These are phyloP conservation scores for Lactarius sp. DNA, from an alignment of 768 basidiomycete genomes.

Conservation along the genomic window DNA sequence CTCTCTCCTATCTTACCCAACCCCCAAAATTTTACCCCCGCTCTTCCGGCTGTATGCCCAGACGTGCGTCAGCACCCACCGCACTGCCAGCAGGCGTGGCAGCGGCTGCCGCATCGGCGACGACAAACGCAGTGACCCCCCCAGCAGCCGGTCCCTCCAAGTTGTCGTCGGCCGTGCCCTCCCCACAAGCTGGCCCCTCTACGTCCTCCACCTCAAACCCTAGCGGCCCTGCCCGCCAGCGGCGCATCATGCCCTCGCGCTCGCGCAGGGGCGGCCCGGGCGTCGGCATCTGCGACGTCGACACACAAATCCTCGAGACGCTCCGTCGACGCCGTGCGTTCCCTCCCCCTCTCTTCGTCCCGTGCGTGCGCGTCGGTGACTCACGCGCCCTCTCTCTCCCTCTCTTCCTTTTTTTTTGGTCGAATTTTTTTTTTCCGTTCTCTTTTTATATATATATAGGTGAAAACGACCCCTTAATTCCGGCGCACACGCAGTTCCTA, in stretches of 20 bases:
- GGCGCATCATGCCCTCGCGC: constrained; percentile 78
- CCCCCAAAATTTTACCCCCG: background rate
- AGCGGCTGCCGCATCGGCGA: background rate
- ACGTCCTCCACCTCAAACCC: constrained; percentile 5
- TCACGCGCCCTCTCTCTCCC: background rate
- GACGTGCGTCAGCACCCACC: constrained; percentile 17
- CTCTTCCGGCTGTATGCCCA: constrained; percentile 12
- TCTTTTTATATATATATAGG: constrained; percentile 38
- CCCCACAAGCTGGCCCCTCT: constrained; percentile 15
- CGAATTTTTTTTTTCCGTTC: background rate
- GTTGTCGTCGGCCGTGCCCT: background rate
- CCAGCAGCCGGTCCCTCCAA: background rate
- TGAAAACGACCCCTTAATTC: constrained; percentile 69
- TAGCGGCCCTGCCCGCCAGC: constrained; percentile 43
- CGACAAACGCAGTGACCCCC: background rate
- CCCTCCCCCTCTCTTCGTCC: background rate
- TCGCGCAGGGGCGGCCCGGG: constrained; percentile 77
- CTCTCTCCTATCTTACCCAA: background rate
- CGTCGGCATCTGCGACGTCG: constrained; percentile 72
- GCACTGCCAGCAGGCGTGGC: constrained; percentile 1
- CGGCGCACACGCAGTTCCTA: constrained; percentile 57
- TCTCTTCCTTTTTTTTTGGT: background rate
- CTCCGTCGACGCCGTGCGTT: constrained; percentile 69
- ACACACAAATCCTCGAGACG: constrained; percentile 80
- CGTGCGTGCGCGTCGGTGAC: background rate